phyloP scores from a whole-genome alignment of 1,284 basidiomycete genomes.

The Ustilago trichophora region DNA sequence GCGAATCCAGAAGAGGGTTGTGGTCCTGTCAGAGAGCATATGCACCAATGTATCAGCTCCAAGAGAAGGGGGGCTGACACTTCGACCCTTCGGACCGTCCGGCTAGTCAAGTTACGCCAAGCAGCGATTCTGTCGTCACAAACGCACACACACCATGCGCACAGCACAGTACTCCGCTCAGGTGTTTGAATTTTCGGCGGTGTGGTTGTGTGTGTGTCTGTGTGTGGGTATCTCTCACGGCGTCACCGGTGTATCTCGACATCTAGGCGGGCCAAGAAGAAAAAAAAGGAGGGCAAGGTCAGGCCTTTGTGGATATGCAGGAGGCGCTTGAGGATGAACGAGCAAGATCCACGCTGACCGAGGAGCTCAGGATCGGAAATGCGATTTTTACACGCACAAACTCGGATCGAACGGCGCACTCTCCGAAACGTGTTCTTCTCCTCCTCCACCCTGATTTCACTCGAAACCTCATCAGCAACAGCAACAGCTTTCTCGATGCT shows the following conservation, averaged over 20 bases:
- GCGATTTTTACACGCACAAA: neutral
- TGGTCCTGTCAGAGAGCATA: neutral
- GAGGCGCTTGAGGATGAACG: constrained; percentile 1
- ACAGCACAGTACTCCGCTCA: neutral
- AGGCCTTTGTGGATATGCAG: neutral
- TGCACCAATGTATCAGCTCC: constrained; percentile 8
- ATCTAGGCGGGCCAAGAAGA: no score
- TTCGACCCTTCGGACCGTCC: neutral
- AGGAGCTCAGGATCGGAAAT: constrained; percentile 8
- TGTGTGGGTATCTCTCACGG: no score
- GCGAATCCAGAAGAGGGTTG: neutral
- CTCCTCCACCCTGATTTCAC: neutral
- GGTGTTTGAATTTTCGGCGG: no score
- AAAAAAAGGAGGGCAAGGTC: no score
- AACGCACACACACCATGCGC: neutral
- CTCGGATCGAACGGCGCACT: neutral
- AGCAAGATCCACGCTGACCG: neutral
- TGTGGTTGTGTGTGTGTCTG: no score
- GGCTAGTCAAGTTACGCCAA: neutral
- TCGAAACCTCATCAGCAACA: no score
- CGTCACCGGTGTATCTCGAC: no score
- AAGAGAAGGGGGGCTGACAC: neutral
- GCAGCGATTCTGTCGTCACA: neutral
- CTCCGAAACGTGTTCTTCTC: neutral
- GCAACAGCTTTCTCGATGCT: no score